phyloP scores from a whole-genome alignment of 1,284 basidiomycete species.

The Austropuccinia psidii region DNA sequence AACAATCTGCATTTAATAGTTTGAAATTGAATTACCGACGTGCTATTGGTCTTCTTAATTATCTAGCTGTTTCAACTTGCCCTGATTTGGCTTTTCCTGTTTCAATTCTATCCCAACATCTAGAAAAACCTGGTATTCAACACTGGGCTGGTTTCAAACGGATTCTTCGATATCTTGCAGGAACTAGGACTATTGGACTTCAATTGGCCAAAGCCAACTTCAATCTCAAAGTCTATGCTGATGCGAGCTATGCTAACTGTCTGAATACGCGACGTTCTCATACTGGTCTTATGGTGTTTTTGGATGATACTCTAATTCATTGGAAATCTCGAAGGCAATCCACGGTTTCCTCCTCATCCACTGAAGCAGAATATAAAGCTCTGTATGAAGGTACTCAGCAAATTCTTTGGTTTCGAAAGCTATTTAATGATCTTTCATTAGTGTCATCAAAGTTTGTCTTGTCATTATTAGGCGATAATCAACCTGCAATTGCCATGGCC shows the following conservation, averaged over 20 bases:
- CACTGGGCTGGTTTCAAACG: not conserved
- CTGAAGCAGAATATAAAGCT: not conserved
- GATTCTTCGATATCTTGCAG: not conserved
- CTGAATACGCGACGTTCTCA: not conserved
- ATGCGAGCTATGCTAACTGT: not conserved
- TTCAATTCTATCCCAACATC: not conserved
- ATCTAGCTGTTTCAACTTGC: not conserved
- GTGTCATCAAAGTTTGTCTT: too few relatives aligned
- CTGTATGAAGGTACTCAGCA: not conserved
- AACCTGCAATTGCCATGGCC: conserved; percentile 47
- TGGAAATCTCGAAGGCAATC: not conserved
- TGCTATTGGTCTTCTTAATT: not conserved
- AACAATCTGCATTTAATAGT: not conserved
- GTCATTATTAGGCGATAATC: too few relatives aligned
- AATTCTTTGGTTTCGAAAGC: conserved; percentile 40
- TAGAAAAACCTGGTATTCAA: not conserved
- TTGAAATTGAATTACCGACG: not conserved
- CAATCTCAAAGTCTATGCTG: conserved; percentile 50
- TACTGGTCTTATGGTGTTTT: not conserved
- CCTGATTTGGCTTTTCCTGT: not conserved
- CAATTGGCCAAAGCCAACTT: too few relatives aligned
- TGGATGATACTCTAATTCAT: not conserved
- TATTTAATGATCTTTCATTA: too few relatives aligned
- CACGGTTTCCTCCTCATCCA: not conserved
- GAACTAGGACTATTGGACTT: too few relatives aligned